Evolutionary conservation across 495 filamentous ascomycete genomes (phyloP), one percentile per base, ranked within the genome.

Genomic region (Lepraria neglecta): DNA sequence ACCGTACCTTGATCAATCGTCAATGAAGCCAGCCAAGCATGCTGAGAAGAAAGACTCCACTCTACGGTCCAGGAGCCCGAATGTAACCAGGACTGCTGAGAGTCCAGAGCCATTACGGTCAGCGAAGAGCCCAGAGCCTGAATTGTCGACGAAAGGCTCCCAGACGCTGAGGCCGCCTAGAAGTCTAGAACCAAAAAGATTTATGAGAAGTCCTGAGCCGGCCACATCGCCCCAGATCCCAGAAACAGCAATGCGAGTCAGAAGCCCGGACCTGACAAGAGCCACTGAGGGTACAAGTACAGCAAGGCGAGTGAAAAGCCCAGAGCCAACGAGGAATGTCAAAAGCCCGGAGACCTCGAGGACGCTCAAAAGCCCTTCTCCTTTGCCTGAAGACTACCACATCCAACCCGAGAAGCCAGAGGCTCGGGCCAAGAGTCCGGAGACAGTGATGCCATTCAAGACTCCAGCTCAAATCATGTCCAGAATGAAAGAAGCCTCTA

Each of bases 1-100:
- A 46, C 67, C 67, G n/a, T 62, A 46, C 12, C 10, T 61, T 4
- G 53, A 62, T 51, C 67, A 66, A 17, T 46, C n/a, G 28, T 48
- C 2, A 45, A 56, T 27, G 19, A 33, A 38, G 30, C 31, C 30
- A 35, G 52, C 50, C 51, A 64, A 58, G 48, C 46, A 60, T 42
- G 66, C 66, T 43, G 59, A 46, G 35, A 63, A 21, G 38, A 35
- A 3, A 9, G 50, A 53, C 17, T 21, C 11, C 7, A 47, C n/a
- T 4, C 46, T 11, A 11, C 30, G 47, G 17, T 47, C 43, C 10
- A 46, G 15, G 40, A 60, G 48, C 30, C 52, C 43, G 38, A 63
- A 52, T 58, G 5, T 30, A 14, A 21, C 59, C 44, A 40, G 48
- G 38, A 30, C 28, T 63, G 33, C 56, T 44, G 11, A 59, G 45